A percentile compares a stretch with the other conserved stretches of the same genome.
phyloP scores from a whole-genome alignment of 495 filamentous ascomycete genomes.

The Lasiosphaeria miniovina region DNA sequence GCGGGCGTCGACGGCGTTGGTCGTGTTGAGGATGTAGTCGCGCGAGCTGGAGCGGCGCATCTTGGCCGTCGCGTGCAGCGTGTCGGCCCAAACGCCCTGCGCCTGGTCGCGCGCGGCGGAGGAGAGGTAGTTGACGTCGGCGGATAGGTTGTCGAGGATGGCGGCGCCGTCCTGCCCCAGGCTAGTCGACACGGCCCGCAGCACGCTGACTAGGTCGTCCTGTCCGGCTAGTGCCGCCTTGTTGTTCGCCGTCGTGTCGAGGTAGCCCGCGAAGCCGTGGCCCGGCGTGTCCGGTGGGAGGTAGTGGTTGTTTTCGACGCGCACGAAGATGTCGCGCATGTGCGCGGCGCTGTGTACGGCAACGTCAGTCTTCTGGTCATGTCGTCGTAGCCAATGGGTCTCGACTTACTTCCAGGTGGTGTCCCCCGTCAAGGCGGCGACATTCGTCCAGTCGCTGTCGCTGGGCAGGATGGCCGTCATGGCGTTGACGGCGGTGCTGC shows the following conservation, averaged over 20 bases:
- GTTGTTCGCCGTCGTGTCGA: constrained; percentile 33
- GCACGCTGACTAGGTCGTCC: constrained; percentile 32
- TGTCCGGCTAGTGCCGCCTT: constrained; percentile 33
- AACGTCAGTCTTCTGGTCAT: background rate
- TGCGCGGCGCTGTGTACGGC: constrained; percentile 4
- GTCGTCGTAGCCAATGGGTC: background rate
- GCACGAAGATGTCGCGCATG: constrained; percentile 35
- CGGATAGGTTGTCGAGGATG: constrained; percentile 14
- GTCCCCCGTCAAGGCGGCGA: constrained; percentile 36
- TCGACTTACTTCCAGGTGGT: constrained; percentile 29
- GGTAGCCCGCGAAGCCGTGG: constrained; percentile 41
- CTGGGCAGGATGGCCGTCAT: constrained; percentile 33
- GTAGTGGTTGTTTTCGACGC: constrained; percentile 41
- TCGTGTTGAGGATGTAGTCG: constrained; percentile 34
- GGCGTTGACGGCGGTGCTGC: constrained; percentile 43
- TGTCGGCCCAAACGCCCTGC: constrained; percentile 10
- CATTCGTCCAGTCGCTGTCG: constrained; percentile 35
- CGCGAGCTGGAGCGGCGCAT: constrained; percentile 32
- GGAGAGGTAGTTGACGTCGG: constrained; percentile 17
- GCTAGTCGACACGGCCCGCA: constrained; percentile 36
- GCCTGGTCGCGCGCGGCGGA: constrained; percentile 12
- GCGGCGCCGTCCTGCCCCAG: constrained; percentile 17
- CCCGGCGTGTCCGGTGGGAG: constrained; percentile 28
- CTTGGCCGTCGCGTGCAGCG: constrained; percentile 6
- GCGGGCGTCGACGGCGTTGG: constrained; percentile 21